These are phyloP conservation scores for Alectoria sarmentosa DNA, from an alignment of 495 filamentous ascomycete species.

Conservation along the genomic window DNA sequence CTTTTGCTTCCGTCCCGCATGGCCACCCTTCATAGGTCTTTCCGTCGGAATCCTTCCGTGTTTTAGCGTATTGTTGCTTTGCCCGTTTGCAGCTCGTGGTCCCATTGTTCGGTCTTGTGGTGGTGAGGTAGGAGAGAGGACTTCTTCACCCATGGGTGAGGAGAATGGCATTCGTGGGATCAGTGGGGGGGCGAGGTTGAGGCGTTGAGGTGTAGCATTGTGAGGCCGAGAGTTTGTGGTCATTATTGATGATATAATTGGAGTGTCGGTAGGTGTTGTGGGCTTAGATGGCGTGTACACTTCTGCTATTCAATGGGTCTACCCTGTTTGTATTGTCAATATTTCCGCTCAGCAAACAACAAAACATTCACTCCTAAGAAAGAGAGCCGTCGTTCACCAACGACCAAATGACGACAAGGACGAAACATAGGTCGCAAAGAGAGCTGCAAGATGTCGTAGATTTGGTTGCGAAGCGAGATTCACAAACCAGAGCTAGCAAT, in stretches of 20 bases:
- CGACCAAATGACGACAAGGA: neutral
- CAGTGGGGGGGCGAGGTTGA: constrained; percentile 12
- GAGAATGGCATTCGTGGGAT: constrained; percentile 26
- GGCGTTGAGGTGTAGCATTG: constrained; percentile 24
- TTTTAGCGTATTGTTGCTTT: neutral
- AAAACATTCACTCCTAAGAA: neutral
- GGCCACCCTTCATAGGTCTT: constrained; percentile 34
- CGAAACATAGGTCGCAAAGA: constrained; percentile 2
- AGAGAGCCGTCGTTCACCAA: neutral
- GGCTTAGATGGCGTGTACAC: neutral
- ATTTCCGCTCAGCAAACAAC: neutral
- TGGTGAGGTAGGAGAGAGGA: constrained; percentile 26
- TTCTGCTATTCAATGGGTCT: neutral
- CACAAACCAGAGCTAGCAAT: constrained; percentile 4
- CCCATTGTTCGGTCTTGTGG: constrained; percentile 16
- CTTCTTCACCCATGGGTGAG: constrained; percentile 26
- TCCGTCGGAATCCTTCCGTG: constrained; percentile 29
- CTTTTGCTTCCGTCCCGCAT: constrained; percentile 42
- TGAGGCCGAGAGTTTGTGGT: constrained; percentile 14
- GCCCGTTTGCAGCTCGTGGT: constrained; percentile 3
- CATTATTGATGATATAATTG: constrained; percentile 9
- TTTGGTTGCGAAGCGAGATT: neutral
- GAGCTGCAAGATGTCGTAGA: constrained; percentile 16
- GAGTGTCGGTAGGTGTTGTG: neutral
- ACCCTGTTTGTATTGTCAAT: constrained; percentile 10